Evolutionary conservation across 1,284 basidiomycete species (phyloP), one percentile per base, ranked within the genome.

Genomic region (Malassezia sp.): DNA sequence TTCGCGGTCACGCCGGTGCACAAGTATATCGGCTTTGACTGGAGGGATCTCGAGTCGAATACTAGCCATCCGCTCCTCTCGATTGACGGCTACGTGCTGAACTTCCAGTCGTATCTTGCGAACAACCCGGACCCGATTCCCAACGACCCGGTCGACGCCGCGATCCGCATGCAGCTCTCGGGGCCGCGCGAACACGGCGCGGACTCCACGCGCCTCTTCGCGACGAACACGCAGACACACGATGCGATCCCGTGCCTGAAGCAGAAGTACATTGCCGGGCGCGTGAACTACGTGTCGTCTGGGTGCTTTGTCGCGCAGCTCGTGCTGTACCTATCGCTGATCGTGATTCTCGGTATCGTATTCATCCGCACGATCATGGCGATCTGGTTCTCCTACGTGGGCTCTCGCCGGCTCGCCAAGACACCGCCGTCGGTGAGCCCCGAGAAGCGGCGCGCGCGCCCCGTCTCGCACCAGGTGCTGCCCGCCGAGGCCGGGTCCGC

Each of bases 301-400:
- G 93, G 88, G 11, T 99, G 93, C 73, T 91, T 95, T 72, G 81
- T 88, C 38, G 84, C 88, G 14, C 77, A 81, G 38, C 76, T 97
- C 27, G 80, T 97, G 70, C 81, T 97, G 42, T 97, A 96, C 71
- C 75, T 81, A 23, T 89, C 89, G 45, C 78, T 99, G 40, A 79
- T 88, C 62, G 80, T 96, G 73, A 90, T 97, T 65, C 79, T 97
- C 48, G 79, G 78, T 30, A 80, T 97, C 52, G 86, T 99, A 34
- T 71, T 96, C 51, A 79, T 85, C 28, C 85, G 91, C 34, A 97
- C 97, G 73, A 73, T 79, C 60, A 96, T 97, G 91, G 93, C 93
- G 2, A 85, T 87, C 67, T 73, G 90, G 52, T 99, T 96, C 78
- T 87, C 80, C 62, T 99, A 90, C 90, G 91, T 90, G 74, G 74